Percentiles rank a stretch among this genome's conserved stretches.
These are phyloP conservation scores for Monosporascus sp. DNA, from an alignment of 2,329 filamentous ascomycete genomes.

Conservation along the genomic window DNA sequence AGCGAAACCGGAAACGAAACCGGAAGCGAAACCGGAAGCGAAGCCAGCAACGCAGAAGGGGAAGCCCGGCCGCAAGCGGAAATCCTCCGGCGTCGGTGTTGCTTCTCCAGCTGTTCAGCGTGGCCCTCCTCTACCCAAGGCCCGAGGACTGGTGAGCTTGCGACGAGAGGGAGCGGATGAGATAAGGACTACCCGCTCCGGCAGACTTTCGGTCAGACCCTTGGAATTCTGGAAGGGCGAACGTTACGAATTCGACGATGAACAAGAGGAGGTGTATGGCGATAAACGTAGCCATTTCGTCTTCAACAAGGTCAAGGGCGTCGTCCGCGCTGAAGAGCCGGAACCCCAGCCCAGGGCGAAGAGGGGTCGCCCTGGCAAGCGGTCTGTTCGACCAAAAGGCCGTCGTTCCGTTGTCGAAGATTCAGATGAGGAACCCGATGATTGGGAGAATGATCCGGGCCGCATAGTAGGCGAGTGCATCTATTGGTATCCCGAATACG, in stretches of 20 bases:
- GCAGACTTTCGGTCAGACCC: slow-evolving; percentile 71
- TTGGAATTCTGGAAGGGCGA: slow-evolving; percentile 87
- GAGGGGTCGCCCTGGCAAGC: slow-evolving; percentile 15
- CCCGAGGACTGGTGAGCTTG: slow-evolving; percentile 48
- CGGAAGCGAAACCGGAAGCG: slow-evolving; percentile 17
- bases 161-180: slow-evolving; percentile 44
- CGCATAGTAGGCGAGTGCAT: slow-evolving; percentile 59
- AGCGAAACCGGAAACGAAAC: slow-evolving; percentile 11
- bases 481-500: slow-evolving; percentile 56
- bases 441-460: slow-evolving; percentile 67
- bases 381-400: slow-evolving; percentile 7
- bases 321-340: slow-evolving; percentile 68
- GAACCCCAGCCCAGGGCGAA: slow-evolving; percentile 25
- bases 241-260: slow-evolving; percentile 62
- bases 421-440: slow-evolving; percentile 53
- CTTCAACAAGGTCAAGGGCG: slow-evolving; percentile 67
- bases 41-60: slow-evolving; percentile 20
- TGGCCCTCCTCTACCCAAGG: slow-evolving; percentile 50
- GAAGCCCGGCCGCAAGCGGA: slow-evolving; percentile 30
- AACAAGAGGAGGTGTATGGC: slow-evolving; percentile 42
- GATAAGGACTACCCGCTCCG: slow-evolving; percentile 63
- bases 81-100: slow-evolving; percentile 34
- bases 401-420: slow-evolving; percentile 33
- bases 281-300: slow-evolving; percentile 48
- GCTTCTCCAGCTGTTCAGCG: slow-evolving; percentile 46